These are phyloP conservation scores for Cadophora luteo-olivacea DNA, from an alignment of 2,329 filamentous ascomycete species.

Conservation along the genomic window DNA sequence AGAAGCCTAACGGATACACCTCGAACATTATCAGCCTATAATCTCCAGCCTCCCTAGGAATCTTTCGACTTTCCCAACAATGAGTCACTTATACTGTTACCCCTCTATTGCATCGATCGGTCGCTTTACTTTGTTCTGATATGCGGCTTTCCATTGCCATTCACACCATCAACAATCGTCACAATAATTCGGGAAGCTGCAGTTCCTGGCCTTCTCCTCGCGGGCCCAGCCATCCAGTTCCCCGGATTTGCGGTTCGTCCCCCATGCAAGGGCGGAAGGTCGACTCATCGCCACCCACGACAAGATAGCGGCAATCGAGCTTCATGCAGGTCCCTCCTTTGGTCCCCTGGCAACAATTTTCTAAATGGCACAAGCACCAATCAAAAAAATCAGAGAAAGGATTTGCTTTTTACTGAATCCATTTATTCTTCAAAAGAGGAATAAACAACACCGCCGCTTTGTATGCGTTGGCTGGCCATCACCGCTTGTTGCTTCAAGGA, in stretches of 20 bases:
- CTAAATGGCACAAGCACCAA: constrained; percentile 9
- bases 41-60: not conserved
- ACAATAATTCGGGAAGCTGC: not conserved
- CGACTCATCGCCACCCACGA: constrained; percentile 11
- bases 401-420: not conserved
- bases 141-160: constrained; percentile 15
- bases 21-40: constrained; percentile 16
- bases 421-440: not conserved
- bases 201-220: not conserved
- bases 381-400: not conserved
- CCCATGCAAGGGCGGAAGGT: constrained; percentile 6
- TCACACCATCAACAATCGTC: not conserved
- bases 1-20: not conserved
- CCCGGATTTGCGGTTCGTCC: constrained; percentile 11
- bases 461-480: constrained; percentile 10
- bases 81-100: constrained; percentile 21
- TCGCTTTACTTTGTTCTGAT: constrained; percentile 3
- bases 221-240: constrained; percentile 16
- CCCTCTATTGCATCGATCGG: constrained; percentile 22
- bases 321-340: constrained; percentile 8
- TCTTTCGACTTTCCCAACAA: constrained; percentile 17
- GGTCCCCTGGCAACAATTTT: not conserved
- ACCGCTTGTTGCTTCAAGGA: not conserved
- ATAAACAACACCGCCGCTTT: constrained; percentile 13
- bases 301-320: constrained; percentile 4